Base-by-base conservation (phyloP, 2,329 filamentous ascomycete species). In the Cordyceps militaris region DNA sequence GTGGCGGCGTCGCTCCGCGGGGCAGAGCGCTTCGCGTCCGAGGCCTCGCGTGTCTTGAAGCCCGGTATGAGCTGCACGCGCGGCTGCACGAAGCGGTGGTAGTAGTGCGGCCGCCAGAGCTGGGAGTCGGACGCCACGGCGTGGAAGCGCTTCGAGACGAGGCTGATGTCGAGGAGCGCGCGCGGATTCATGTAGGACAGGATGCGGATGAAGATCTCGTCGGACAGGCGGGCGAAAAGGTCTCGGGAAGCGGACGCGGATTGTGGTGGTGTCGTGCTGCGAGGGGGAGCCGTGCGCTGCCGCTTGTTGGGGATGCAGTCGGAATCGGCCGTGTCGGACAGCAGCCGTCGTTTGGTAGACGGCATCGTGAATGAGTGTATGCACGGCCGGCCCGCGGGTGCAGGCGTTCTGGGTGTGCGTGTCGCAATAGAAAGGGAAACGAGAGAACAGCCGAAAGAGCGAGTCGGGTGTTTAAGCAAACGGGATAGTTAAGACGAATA, bases 41-140 rank as follows among this genome's bases (percentile, higher is more conserved):
- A 63, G 1, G 32, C 30, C 23, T 1, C 42, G 21, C 10, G 73
- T 71, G 73, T 65, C 32, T 76, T 72, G 57, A 87, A 81, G 23
- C 87, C 87, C 0, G 89, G 88, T 57, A 93, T 85, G 59, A 88
- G 84, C 63, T 88, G 80, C 36, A 88, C 88, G 66, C 91, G 84
- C 40, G 91, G 91, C 36, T 89, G 81, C 30, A 97, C 89, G 71
- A 96, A 97, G 61, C 88, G 86, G 26, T 84, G 80, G 73, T 95
- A 96, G 73, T 96, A 99, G 51, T 91, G 83, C 14, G 82, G 81
- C 70, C 93, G 94, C 94, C 94, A 99, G 58, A 97, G 76, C 69
- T 97, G 91, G 0, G 88, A 87, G 70, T 97, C 94, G 56, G 81
- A 79, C 8, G 89, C 81, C 19, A 97, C 79, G 40, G 78, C 78